Conservation (phyloP, 345 rosid genomes). For the Theobroma cacao region DNA sequence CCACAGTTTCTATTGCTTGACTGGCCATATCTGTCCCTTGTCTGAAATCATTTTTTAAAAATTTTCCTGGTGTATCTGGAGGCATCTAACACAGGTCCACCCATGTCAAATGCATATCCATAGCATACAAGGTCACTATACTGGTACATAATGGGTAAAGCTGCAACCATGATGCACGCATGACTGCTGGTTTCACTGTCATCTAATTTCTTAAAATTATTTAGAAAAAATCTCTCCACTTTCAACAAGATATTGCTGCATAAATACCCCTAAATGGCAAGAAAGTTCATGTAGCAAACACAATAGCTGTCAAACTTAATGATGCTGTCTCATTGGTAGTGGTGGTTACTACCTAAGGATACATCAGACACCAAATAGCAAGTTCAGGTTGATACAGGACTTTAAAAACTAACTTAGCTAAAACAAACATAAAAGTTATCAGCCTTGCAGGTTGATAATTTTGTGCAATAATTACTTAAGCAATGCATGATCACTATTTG, state of each 20-base stretch:
- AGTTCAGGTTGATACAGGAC: not conserved
- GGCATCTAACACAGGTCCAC: not conserved
- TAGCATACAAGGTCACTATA: not conserved
- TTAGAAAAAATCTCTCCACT: not conserved
- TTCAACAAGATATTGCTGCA: not conserved
- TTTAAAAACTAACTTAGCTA: not conserved
- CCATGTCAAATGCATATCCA: not conserved
- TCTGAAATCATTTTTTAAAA: not conserved
- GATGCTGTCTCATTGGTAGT: not conserved
- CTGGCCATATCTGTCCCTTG: not conserved
- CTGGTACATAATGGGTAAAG: not conserved
- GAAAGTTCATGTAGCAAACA: not conserved
- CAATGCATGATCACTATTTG: not conserved
- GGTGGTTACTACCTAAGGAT: not conserved
- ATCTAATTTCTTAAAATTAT: not conserved
- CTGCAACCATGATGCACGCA: not conserved
- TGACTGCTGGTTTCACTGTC: not conserved
- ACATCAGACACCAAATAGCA: not conserved
- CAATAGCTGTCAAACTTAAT: not conserved
- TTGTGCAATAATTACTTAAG: not conserved
- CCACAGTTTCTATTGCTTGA: not conserved
- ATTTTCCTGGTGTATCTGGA: not conserved
- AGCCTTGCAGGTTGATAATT: not conserved
- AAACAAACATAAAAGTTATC: slow-evolving; percentile 9
- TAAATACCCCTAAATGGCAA: not conserved